Evolutionary conservation across 306 rosid species (phyloP).

Genomic region (Ormosia emarginata): DNA sequence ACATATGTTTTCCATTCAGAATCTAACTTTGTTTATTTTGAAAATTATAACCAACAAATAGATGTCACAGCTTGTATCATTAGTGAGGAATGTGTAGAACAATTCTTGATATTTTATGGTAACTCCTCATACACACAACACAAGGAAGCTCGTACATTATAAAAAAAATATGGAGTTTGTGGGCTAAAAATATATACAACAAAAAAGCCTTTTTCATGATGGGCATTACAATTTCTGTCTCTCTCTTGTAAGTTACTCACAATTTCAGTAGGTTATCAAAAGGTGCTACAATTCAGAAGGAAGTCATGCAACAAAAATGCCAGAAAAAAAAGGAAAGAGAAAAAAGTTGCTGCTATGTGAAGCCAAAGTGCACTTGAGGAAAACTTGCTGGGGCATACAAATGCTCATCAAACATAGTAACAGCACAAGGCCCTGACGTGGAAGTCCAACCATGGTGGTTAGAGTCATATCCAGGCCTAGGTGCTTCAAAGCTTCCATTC

Average conservation of each 20-base stretch:
- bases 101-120: neutral
- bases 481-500: slow-evolving; percentile 64
- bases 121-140: neutral
- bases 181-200: neutral
- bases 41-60: neutral
- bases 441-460: slow-evolving; percentile 71
- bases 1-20: too few relatives aligned
- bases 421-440: slow-evolving; percentile 63
- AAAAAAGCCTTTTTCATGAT: neutral
- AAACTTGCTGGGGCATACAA: slow-evolving; percentile 30
- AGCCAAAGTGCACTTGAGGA: slow-evolving; percentile 23
- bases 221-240: neutral
- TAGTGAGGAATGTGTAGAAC: neutral
- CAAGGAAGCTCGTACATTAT: neutral
- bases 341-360: neutral
- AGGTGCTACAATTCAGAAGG: neutral
- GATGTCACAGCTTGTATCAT: neutral
- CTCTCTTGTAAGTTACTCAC: neutral
- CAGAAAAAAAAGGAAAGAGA: neutral
- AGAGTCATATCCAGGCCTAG: slow-evolving; percentile 54
- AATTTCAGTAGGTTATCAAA: neutral
- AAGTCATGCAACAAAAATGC: neutral
- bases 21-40: neutral
- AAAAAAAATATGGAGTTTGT: neutral
- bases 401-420: slow-evolving; percentile 35